Evolutionary conservation across 1,284 basidiomycete species (phyloP), one percentile per base, ranked within the genome.

Genomic region (Heterobasidion annosum): DNA sequence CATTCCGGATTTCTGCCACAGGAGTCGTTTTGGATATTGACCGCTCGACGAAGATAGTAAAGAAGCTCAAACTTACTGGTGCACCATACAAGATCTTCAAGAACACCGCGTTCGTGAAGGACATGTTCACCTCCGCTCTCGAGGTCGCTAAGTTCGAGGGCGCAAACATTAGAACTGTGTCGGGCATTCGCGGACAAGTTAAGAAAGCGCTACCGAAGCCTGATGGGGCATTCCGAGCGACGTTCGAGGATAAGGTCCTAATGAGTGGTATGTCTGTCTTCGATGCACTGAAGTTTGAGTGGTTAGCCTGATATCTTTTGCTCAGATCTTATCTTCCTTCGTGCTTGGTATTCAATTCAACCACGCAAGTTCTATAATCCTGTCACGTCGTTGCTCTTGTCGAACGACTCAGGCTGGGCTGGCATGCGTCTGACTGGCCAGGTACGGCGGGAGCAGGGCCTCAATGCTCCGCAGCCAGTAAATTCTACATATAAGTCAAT

Each of bases 121-220:
- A 98, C 66, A 99, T 99, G 96, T 99, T 99, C 74, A 87, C 74
- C 57, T 86, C 82, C 50, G 85, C 91, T 10, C 78, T 99, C 34
- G 96, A 99, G 69, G 94, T 99, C 10, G 93, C 95, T 57, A 98
- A 98, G 70, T 99, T 99, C 63, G 97, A 99, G 70, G 97, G 97
- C 9, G 97, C 96, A 12, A 93, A 91, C 67, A 83, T 99, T 56
- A 79, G 88, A 60, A 99, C 97, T 0, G 97, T 99, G 8, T 95
- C 92, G 5, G 97, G 96, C 5, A 92, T 99, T 56, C 76, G 97
- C 42, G 96, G 96, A 16, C 95, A 98, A 70, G 83, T 99, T 51
- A 99, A 99, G 75, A 97, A 96, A 69, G 94, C 92, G 2, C 73
- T 98, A 18, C 74, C 87, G 8, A 98, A 95, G 67, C 95, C 96